Evolutionary conservation across 2,329 filamentous ascomycete genomes (phyloP).

Genomic region (Coleophoma cylindrospora): DNA sequence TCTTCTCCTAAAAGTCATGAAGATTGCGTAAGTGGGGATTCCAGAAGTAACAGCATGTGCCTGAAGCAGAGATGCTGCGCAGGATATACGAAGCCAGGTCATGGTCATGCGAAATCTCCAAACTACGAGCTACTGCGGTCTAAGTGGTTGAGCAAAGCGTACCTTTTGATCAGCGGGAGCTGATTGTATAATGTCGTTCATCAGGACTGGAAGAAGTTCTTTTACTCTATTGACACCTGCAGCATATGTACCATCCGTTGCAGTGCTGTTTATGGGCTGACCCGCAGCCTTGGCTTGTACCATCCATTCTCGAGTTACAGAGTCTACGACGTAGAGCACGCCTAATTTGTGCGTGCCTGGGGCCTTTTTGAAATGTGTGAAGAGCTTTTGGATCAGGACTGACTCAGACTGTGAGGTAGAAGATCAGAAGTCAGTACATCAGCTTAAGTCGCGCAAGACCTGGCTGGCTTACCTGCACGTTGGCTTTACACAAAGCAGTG

Average conservation of each 20-base stretch:
- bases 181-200: slow-evolving; percentile 89
- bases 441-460: too few species aligned
- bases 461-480: slow-evolving; percentile 71
- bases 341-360: slow-evolving; percentile 95
- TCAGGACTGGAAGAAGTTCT: slow-evolving; percentile 86
- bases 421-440: background rate
- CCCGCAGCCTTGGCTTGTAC: slow-evolving; percentile 86
- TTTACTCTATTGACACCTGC: slow-evolving; percentile 95
- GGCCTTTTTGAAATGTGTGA: slow-evolving; percentile 94
- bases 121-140: slow-evolving; percentile 12
- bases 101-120: background rate
- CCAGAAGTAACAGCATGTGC: slow-evolving; percentile 5
- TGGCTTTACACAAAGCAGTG: slow-evolving; percentile 81
- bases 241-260: slow-evolving; percentile 87
- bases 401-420: slow-evolving; percentile 71
- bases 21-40: slow-evolving; percentile 40
- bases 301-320: slow-evolving; percentile 98
- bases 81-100: slow-evolving; percentile 5
- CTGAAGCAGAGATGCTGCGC: slow-evolving; percentile 5
- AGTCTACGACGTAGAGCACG: slow-evolving; percentile 99
- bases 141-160: slow-evolving; percentile 42
- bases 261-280: slow-evolving; percentile 74
- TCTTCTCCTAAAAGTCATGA: slow-evolving; percentile 74
- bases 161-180: slow-evolving; percentile 96
- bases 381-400: slow-evolving; percentile 91